A percentile compares a stretch with the other conserved stretches of the same genome.
These are phyloP conservation scores for Colletotrichum somersetense DNA, from an alignment of 2,329 filamentous ascomycete species.

Conservation along the genomic window DNA sequence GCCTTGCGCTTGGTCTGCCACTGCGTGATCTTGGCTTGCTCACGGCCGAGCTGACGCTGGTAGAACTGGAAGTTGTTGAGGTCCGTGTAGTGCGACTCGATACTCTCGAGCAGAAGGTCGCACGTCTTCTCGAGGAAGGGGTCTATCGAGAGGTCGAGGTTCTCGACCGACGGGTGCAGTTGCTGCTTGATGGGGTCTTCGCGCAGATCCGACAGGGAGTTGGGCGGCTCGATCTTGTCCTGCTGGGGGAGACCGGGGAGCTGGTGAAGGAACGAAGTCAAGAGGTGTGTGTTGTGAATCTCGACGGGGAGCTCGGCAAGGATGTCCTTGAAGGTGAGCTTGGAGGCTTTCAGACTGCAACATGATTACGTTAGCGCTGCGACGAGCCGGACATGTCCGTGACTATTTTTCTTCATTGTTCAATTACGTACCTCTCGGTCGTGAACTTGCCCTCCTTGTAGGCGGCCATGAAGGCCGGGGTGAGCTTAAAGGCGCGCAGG, in stretches of 20 bases:
- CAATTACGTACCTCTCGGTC: slow-evolving; percentile 79
- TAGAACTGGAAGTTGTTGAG: slow-evolving; percentile 99
- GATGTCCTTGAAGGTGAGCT: slow-evolving; percentile 93
- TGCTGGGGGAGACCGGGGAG: slow-evolving; percentile 76
- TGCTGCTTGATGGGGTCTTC: slow-evolving; percentile 72
- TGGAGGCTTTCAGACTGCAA: slow-evolving; percentile 89
- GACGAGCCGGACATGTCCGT: background rate
- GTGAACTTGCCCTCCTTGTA: slow-evolving; percentile 99
- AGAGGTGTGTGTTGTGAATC: slow-evolving; percentile 96
- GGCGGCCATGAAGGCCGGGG: slow-evolving; percentile 86
- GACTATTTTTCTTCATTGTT: background rate
- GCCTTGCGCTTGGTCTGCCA: slow-evolving; percentile 98
- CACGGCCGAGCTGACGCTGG: slow-evolving; percentile 90
- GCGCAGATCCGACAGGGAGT: slow-evolving; percentile 82
- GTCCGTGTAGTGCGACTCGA: slow-evolving; percentile 98
- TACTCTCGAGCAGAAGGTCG: slow-evolving; percentile 94
- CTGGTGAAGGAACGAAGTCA: slow-evolving; percentile 96
- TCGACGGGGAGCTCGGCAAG: slow-evolving; percentile 89
- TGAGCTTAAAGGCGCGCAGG: slow-evolving; percentile 90
- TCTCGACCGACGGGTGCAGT: slow-evolving; percentile 89
- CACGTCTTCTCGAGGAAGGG: slow-evolving; percentile 99
- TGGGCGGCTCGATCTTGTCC: slow-evolving; percentile 79
- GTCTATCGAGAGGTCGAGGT: slow-evolving; percentile 92
- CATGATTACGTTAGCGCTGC: slow-evolving; percentile 34
- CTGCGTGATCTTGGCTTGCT: slow-evolving; percentile 95